phyloP scores from a whole-genome alignment of 192 early-diverging fungal genomes.

The Paraglomus brasilianum region DNA sequence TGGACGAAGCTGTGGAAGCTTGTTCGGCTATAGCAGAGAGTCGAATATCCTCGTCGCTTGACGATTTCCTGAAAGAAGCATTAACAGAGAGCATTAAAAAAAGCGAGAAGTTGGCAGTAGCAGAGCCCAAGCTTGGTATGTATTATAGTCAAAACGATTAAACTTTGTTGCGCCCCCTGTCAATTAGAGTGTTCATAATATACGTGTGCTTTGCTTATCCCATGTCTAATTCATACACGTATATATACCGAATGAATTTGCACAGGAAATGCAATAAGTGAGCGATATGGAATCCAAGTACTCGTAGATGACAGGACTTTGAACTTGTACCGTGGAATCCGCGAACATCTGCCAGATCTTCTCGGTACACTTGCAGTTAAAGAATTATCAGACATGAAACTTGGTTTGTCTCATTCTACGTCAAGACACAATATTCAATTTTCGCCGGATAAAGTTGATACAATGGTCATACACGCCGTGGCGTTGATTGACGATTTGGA shows the following conservation, averaged over 20 bases:
- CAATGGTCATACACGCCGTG: conserved; percentile 88
- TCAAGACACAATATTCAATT: conserved; percentile 99
- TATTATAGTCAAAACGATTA: conserved; percentile 7
- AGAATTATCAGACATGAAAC: conserved; percentile 90
- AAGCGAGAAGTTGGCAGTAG: conserved; percentile 89
- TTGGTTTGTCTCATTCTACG: conserved; percentile 97
- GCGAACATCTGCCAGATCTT: conserved; percentile 86
- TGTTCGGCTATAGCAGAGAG: conserved; percentile 96
- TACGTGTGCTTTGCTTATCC: neutral
- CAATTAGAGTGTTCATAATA: neutral
- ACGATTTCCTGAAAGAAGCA: conserved; percentile 84
- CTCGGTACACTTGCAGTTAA: conserved; percentile 87
- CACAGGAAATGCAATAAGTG: conserved; percentile 59
- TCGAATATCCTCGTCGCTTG: conserved; percentile 93
- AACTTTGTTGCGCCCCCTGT: no score
- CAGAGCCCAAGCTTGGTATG: conserved; percentile 90
- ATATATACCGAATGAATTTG: neutral
- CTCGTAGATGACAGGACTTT: conserved; percentile 75
- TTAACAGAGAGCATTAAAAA: conserved; percentile 85
- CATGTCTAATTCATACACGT: neutral
- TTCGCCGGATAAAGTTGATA: conserved; percentile 97
- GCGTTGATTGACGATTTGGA: conserved; percentile 95
- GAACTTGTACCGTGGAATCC: conserved; percentile 93
- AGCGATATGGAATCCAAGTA: conserved; percentile 74
- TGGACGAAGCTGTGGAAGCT: conserved; percentile 93